Evolutionary conservation across 129 eudicot species (phyloP), one percentile per base, ranked within the genome.

Genomic region (Flaveria ramosissima): DNA sequence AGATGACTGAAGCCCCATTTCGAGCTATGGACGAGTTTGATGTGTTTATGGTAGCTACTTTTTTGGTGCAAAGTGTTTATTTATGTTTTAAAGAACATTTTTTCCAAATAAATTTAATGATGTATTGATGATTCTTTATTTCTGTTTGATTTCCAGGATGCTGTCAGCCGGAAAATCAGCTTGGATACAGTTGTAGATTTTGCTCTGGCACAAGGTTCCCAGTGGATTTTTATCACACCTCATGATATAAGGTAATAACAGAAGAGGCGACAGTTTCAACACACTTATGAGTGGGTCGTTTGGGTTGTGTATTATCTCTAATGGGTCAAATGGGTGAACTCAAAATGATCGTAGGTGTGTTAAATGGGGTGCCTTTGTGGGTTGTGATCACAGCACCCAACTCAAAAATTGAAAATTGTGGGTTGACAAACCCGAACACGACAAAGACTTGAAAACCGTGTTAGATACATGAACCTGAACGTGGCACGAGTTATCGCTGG

Each of bases 21-120:
- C 93, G 97, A 36, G 98, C 98, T 48, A 94, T 94, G 98, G 98
- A 94, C 72, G 98, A 94, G 75, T 94, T 94, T 89, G 98, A 94
- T 82, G 98, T 94, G 53, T 94, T 94, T 86, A 94, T 94, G 98
- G 98, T 94, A 81, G 41, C 77, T 75, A 9, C 26, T 73, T 73
- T 76, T 21, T 6, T 15, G 4, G 1, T 51, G 43, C 17, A 20
- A 62, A 47, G 27, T 13, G 4, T 16, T 24, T 24, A 13, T 59
- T 59, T 26, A 13, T 13, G 17, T 45, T 30, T 13, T 57, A 1
- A 41, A 4, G 50, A 45, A 20, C 2, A 4, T 36, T 41, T 42
- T 41, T 20, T 16, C 30, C 3, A 73, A 74, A 23, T 2, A 46
- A 61, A 3, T 12, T 3, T 7, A 13, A 24, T 61, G n/a, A 7